Evolutionary conservation across 2,329 filamentous ascomycete species (phyloP).

Genomic region (Cordyceps cicadae): DNA sequence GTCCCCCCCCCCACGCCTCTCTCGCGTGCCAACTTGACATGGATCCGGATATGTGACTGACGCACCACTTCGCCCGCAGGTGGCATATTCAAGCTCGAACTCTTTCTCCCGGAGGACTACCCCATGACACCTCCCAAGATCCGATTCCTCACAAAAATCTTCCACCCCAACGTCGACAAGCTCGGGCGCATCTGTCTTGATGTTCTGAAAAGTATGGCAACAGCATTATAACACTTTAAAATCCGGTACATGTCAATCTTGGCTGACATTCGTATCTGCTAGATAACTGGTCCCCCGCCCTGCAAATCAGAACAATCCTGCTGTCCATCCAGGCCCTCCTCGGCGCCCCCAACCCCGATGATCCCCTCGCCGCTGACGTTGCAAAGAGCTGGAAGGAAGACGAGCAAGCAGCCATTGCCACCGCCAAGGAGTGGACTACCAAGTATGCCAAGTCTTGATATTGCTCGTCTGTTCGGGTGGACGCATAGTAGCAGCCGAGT

Average conservation of each 20-base stretch:
- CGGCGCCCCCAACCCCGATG: conserved; percentile 93
- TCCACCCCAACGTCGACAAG: conserved; percentile 98
- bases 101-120: conserved; percentile 97
- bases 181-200: conserved; percentile 95
- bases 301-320: conserved; percentile 97
- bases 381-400: conserved; percentile 98
- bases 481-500: neutral
- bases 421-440: conserved; percentile 84
- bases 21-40: neutral
- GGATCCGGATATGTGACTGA: neutral
- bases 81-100: conserved; percentile 91
- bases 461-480: neutral
- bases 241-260: neutral
- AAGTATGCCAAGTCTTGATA: conserved; percentile 58
- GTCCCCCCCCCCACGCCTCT: neutral
- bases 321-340: conserved; percentile 95
- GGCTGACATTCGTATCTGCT: conserved; percentile 9
- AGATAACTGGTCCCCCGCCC: conserved; percentile 98
- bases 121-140: conserved; percentile 99
- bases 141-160: conserved; percentile 97
- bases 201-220: conserved; percentile 77
- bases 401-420: conserved; percentile 83
- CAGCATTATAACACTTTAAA: neutral
- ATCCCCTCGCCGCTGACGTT: conserved; percentile 95
- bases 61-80: conserved; percentile 27